These are phyloP conservation scores for Fomitopsis palustris DNA, from an alignment of 1,284 basidiomycete species.

Conservation along the genomic window DNA sequence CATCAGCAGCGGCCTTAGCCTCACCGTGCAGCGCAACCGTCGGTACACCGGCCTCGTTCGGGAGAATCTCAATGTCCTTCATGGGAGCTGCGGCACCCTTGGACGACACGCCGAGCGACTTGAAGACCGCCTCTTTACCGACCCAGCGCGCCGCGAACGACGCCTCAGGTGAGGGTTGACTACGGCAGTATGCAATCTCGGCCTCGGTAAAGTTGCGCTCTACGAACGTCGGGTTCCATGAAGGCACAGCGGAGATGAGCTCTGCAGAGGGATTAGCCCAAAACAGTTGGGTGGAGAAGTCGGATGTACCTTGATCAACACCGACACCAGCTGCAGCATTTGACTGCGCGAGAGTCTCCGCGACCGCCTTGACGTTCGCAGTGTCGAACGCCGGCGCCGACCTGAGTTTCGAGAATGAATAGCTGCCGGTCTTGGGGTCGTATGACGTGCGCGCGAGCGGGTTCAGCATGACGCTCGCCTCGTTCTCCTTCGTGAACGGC, in stretches of 20 bases:
- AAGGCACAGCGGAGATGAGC: conserved; percentile 90
- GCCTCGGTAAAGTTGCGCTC: conserved; percentile 90
- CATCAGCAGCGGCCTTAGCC: conserved; percentile 69
- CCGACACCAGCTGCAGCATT: conserved; percentile 68
- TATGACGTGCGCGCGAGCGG: conserved; percentile 86
- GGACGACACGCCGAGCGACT: conserved; percentile 88
- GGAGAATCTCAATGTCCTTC: conserved; percentile 96
- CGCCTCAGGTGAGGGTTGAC: conserved; percentile 84
- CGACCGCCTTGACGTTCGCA: conserved; percentile 66
- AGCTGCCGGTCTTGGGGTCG: conserved; percentile 82
- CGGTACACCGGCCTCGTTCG: conserved; percentile 67
- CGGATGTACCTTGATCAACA: conserved; percentile 73
- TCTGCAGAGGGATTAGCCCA: conserved; percentile 49
- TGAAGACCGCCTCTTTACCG: conserved; percentile 98
- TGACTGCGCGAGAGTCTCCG: conserved; percentile 47
- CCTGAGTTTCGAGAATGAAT: conserved; percentile 72
- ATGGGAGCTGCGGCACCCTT: conserved; percentile 91
- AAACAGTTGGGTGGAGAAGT: conserved; percentile 1
- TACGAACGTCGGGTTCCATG: conserved; percentile 87
- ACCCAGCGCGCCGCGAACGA: conserved; percentile 97
- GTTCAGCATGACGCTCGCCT: conserved; percentile 88
- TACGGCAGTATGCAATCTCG: conserved; percentile 84
- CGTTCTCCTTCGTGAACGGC: conserved; percentile 87
- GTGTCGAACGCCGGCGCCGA: conserved; percentile 51
- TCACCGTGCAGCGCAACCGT: conserved; percentile 81